These are phyloP conservation scores for Entomortierella parvispora DNA, from an alignment of 192 early-diverging fungal species.

Conservation along the genomic window DNA sequence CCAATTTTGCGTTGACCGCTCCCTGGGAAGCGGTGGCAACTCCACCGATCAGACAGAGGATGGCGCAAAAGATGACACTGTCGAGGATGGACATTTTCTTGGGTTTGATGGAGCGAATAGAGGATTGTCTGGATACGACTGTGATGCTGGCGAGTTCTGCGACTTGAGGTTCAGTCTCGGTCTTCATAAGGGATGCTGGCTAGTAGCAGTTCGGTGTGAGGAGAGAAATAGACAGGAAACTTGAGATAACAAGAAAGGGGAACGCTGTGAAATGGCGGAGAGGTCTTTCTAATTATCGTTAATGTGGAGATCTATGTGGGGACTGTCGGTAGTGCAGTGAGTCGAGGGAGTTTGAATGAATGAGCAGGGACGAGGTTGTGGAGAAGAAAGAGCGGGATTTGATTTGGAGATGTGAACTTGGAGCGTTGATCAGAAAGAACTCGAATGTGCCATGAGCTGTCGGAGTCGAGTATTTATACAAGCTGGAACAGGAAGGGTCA, in stretches of 20 bases:
- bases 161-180: conserved; percentile 23
- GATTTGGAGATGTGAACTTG: neutral
- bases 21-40: conserved; percentile 48
- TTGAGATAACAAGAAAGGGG: neutral
- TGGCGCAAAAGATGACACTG: conserved; percentile 40
- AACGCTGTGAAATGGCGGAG: neutral
- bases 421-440: neutral
- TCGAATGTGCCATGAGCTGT: neutral
- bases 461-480: conserved; percentile 12
- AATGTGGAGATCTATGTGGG: neutral
- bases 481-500: too few species aligned
- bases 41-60: conserved; percentile 43
- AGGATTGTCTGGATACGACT: conserved; percentile 31
- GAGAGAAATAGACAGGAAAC: neutral
- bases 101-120: conserved; percentile 26
- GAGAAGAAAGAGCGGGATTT: neutral
- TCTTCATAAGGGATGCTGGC: conserved; percentile 5
- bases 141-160: conserved; percentile 30
- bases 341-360: neutral
- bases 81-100: conserved; percentile 44
- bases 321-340: too few species aligned
- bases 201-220: neutral
- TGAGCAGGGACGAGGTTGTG: neutral
- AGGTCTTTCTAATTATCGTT: neutral
- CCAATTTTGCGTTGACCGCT: conserved; percentile 36